These are phyloP conservation scores for Epichloe hybrida DNA, from an alignment of 2,329 filamentous ascomycete genomes.

Conservation along the genomic window DNA sequence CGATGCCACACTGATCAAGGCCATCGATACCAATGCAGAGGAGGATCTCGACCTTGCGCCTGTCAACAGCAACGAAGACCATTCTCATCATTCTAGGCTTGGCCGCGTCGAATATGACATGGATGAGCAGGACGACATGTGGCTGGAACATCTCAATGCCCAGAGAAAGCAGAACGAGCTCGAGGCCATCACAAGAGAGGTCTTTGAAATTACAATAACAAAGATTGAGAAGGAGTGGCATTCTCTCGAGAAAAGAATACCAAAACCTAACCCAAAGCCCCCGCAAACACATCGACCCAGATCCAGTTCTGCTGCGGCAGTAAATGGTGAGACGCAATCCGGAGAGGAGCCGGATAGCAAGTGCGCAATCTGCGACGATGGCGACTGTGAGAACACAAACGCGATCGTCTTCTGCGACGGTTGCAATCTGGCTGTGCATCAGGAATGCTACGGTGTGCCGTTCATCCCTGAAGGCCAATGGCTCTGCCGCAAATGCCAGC, in stretches of 20 bases:
- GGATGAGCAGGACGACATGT: slow-evolving; percentile 97
- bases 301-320: slow-evolving; percentile 86
- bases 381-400: slow-evolving; percentile 98
- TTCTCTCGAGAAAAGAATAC: slow-evolving; percentile 86
- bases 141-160: slow-evolving; percentile 74
- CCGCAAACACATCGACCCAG: slow-evolving; percentile 87
- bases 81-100: slow-evolving; percentile 29
- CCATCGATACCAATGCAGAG: slow-evolving; percentile 43
- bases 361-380: slow-evolving; percentile 94
- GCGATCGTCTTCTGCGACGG: slow-evolving; percentile 98
- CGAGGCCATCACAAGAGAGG: slow-evolving; percentile 76
- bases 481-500: slow-evolving; percentile 92
- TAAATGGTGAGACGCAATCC: slow-evolving; percentile 73
- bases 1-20: slow-evolving; percentile 56
- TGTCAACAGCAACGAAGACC: slow-evolving; percentile 16
- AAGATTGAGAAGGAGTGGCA: slow-evolving; percentile 99
- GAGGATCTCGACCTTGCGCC: slow-evolving; percentile 40
- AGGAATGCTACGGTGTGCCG: slow-evolving; percentile 96
- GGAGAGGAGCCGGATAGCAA: slow-evolving; percentile 95
- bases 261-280: slow-evolving; percentile 91
- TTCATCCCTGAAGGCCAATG: slow-evolving; percentile 98
- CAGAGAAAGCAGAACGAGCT: slow-evolving; percentile 61
- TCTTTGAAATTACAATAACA: slow-evolving; percentile 96
- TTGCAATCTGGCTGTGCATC: slow-evolving; percentile 92
- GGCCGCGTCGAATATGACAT: slow-evolving; percentile 96